Base-by-base conservation (phyloP, 257 asterid genomes). In the Oldenlandia corymbosa region DNA sequence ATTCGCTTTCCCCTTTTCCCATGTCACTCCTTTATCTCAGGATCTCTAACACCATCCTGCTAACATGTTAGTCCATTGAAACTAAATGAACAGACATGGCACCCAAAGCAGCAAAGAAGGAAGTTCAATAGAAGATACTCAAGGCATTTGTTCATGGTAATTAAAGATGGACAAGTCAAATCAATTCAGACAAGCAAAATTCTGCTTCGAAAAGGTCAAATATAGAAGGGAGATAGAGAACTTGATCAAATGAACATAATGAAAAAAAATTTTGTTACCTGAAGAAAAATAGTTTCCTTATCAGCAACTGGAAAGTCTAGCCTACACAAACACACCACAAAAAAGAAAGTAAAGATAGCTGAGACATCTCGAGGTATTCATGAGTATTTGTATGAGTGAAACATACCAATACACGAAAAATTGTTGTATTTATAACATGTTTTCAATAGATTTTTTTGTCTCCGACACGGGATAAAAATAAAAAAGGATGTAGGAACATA, bases 251-350 rank as follows among this genome's bases (percentile, higher is more conserved):
- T 18, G 27, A 55, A 7, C 28, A 16, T 66, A 46, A 30, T 20
- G 46, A 17, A 42, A 21, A 31, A 10, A 24, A 32, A 48, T 48
- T 47, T 17, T 61, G 60, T 68, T 81, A 91, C 98, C 97, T 89
- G 90, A 60, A 77, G 75, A 76, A 92, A 86, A 78, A 87, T 74
- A 66, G 83, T 69, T 78, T 87, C 97, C 84, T 80, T 89, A 70
- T 84, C 95, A 43, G 82, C 78, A 69, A 77, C 81, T 60, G 91
- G 67, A 75, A 92, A 87, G 64, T 89, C 99, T 49, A 85, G 79
- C 99, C 98, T 91, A 61, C 65, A 74, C 48, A 73, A 68, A 45
- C 5, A 45, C n/a, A n/a, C n/a, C n/a, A n/a, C n/a, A 45, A 45
- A 75, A 69, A 56, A 75, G 47, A 66, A 71, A 75, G 71, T 27